phyloP scores from a whole-genome alignment of 225 moss, liverwort and hornwort genomes.

The Anthoceros angustus region DNA sequence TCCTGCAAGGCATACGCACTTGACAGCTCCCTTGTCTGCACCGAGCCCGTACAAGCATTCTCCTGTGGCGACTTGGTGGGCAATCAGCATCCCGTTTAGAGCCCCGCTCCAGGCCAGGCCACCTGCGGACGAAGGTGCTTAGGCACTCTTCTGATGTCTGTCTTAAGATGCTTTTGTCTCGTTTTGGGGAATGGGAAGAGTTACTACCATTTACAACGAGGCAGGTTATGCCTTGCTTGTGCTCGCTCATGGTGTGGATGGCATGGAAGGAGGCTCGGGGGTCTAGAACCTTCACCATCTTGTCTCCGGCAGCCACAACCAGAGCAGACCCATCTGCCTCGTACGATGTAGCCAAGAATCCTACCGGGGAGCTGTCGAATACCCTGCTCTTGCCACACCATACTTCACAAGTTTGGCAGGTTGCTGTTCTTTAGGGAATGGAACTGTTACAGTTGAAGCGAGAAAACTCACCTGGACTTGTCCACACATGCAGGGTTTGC shows the following conservation, averaged over 20 bases:
- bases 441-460: neutral
- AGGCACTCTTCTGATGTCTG: neutral
- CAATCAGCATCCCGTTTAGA: conserved; percentile 55
- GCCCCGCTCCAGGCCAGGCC: conserved; percentile 77
- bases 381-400: conserved; percentile 11
- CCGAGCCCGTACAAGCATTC: conserved; percentile 88
- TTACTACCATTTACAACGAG: conserved; percentile 37
- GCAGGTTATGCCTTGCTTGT: conserved; percentile 69
- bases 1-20: conserved; percentile 66
- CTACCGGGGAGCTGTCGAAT: conserved; percentile 32
- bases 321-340: conserved; percentile 43
- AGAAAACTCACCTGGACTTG: neutral
- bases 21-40: conserved; percentile 66
- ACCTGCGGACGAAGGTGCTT: conserved; percentile 18
- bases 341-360: conserved; percentile 31
- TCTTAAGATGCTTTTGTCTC: neutral
- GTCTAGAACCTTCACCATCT: conserved; percentile 52
- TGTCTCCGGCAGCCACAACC: conserved; percentile 63
- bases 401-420: neutral
- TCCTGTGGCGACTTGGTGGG: conserved; percentile 73
- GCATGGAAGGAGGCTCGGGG: conserved; percentile 50
- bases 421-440: neutral
- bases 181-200: neutral
- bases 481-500: conserved; percentile 24
- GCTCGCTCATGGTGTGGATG: conserved; percentile 44